These are phyloP conservation scores for Lanzia echinophila DNA, from an alignment of 2,329 filamentous ascomycete genomes.

Conservation along the genomic window DNA sequence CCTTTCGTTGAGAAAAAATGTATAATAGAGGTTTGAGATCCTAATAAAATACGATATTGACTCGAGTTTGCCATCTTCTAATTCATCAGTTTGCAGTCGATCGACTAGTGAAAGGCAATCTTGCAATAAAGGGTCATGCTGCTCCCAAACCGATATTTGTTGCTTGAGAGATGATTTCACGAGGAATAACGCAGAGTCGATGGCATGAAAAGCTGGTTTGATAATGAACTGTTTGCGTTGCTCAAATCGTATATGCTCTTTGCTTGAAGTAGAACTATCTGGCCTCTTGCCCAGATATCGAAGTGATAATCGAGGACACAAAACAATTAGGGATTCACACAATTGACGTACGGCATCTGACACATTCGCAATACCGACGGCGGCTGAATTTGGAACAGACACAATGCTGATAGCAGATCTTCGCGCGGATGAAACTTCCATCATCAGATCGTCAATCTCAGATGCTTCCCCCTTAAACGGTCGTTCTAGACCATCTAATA, in stretches of 20 bases:
- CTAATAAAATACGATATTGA: conserved; percentile 51
- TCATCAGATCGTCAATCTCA: conserved; percentile 56
- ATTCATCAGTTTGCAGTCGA: conserved; percentile 35
- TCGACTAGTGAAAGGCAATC: conserved; percentile 50
- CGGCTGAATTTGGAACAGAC: conserved; percentile 14
- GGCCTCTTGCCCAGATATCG: conserved; percentile 57
- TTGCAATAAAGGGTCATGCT: conserved; percentile 49
- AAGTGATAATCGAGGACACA: conserved; percentile 53
- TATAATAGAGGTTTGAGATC: conserved; percentile 66
- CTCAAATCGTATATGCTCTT: conserved; percentile 54
- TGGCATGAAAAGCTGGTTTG: conserved; percentile 46
- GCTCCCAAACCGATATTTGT: conserved; percentile 44
- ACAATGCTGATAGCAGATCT: conserved; percentile 48
- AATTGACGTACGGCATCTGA: conserved; percentile 29
- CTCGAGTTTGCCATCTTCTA: conserved; percentile 25
- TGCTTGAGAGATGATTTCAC: conserved; percentile 47
- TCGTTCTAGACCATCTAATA: conserved; percentile 50
- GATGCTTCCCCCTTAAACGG: conserved; percentile 51
- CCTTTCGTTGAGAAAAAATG: conserved; percentile 48
- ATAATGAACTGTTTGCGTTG: conserved; percentile 44
- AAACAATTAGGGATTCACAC: conserved; percentile 50
- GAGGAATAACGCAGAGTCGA: conserved; percentile 55
- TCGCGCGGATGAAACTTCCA: conserved; percentile 48
- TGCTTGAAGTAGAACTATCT: conserved; percentile 43
- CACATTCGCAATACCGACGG: not conserved